Base-by-base conservation (phyloP, 345 rosid genomes). In the Populus nigra region DNA sequence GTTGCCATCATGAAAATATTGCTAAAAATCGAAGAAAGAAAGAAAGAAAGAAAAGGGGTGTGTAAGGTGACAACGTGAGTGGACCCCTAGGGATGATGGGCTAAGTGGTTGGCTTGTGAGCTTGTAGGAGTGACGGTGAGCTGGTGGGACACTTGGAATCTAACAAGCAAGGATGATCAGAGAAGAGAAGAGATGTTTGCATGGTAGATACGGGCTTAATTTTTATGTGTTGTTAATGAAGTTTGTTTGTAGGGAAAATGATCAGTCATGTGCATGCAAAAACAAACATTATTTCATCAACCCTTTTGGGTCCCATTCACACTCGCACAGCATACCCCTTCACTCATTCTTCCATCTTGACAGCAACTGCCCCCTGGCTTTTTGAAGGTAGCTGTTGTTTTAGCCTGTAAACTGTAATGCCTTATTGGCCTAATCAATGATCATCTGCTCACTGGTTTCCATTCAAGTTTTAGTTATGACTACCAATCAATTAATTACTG, bases 171-270 rank as follows among this genome's bases (percentile, higher is more conserved):
- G 63, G 63, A 57, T 57, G 27, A n/a, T 9, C n/a, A 9, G 63
- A 57, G 27, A 23, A 23, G 63, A 59, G 63, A 53, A 7, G 0
- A 33, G 35, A 33, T 33, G 5, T 53, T 18, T 53, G 59, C n/a
- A 18, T 20, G 59, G 59, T 6, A 20, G 59, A 53, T 22, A 53
- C 20, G 59, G 20, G 59, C 3, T 53, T 53, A 15, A 39, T 38
- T 38, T 38, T 38, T 38, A 38, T 38, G 11, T 27, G 45, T 20
- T 65, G 49, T 35, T 41, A 38, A 73, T 53, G 41, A 38, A 0
- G 0, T 65, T 74, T 74, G 45, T 74, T 29, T 74, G 70, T 2
- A 43, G 70, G 69, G 41, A 63, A 74, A 45, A 74, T 45, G 77
- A 63, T 29, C 27, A 63, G 69, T 65, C 70, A 65, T 41, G 71